A percentile compares a stretch with the other conserved stretches of the same genome.
Conservation (phyloP, 768 basidiomycete genomes). For the Glaciozyma antarctica region DNA sequence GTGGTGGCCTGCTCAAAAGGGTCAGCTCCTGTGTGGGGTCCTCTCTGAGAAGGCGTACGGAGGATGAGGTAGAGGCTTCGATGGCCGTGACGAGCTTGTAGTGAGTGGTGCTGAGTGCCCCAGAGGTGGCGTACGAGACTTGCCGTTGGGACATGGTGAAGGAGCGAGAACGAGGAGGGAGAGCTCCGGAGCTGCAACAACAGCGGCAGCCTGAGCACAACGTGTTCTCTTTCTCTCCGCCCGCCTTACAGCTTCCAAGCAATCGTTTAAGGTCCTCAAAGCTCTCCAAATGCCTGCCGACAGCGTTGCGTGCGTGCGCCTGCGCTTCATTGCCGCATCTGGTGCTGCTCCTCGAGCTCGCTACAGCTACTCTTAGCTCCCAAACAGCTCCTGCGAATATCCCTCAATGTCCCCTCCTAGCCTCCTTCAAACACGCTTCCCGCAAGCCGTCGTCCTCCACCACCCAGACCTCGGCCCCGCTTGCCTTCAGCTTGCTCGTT, state of each 20-base stretch:
- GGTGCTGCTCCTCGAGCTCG: background rate
- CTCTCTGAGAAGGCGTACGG: background rate
- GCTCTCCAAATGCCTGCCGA: too few relatives aligned
- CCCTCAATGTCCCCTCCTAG: slow-evolving; percentile 49
- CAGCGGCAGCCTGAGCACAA: background rate
- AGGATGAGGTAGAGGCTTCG: background rate
- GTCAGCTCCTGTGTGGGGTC: background rate
- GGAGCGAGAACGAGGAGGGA: too few relatives aligned
- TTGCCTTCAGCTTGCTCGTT: slow-evolving; percentile 57
- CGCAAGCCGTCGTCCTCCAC: slow-evolving; percentile 52
- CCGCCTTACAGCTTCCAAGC: background rate
- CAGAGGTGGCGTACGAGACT: slow-evolving; percentile 4
- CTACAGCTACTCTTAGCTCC: background rate
- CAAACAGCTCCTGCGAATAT: background rate
- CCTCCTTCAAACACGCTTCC: slow-evolving; percentile 67
- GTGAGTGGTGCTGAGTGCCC: slow-evolving; percentile 7
- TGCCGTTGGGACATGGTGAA: too few relatives aligned
- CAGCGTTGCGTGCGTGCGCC: background rate
- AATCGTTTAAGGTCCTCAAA: too few relatives aligned
- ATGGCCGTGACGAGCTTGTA: slow-evolving; percentile 13
- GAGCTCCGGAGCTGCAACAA: background rate
- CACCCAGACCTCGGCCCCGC: slow-evolving; percentile 69
- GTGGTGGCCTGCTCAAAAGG: background rate
- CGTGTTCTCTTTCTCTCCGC: background rate
- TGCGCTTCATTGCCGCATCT: background rate